Base-by-base conservation (phyloP, 2,329 filamentous ascomycete genomes). In the Penicillium sp. region DNA sequence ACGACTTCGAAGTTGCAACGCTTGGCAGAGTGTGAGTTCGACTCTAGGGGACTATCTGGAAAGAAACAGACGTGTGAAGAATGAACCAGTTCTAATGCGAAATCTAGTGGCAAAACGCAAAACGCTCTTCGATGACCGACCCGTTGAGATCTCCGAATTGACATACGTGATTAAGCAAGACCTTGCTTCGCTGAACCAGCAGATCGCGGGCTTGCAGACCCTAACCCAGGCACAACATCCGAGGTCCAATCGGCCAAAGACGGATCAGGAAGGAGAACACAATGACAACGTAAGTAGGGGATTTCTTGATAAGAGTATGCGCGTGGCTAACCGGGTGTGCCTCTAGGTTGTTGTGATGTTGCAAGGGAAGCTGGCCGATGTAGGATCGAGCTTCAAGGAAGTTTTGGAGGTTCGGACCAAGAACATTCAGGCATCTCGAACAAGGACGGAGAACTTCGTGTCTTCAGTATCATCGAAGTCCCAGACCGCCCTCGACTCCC, bases 161-260 rank as follows among this genome's bases (percentile, higher is more conserved):
- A 96, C 92, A 7, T 96, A 92, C 67, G 89, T 97, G 68, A 96
- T 97, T 79, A 97, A 97, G 76, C 92, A 97, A 78, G 92, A 97
- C 67, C 83, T 97, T 46, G 90, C 90, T 1, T 85, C 81, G 4
- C 73, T 89, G 51, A 97, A 96, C 73, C 85, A 90, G 61, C 89
- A 95, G 68, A 97, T 97, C 63, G 88, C 88, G 41, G 79, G 81
- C 9, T 79, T 99, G n/a, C 89, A 95, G 68, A 76, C 81, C 6
- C 80, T 96, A 41, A 87, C 90, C 13, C 83, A 86, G 48, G 82
- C 89, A 53, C 87, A 92, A 71, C 88, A 92, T 63, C 87, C 89
- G 16, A 81, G 79, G 58, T 70, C 71, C 5, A 75, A 72, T 54
- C 74, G 74, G 36, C 70, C 72, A 44, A 74, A 71, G 59, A 71